Conservation (phyloP, 306 rosid genomes). For the Coriaria nepalensis region DNA sequence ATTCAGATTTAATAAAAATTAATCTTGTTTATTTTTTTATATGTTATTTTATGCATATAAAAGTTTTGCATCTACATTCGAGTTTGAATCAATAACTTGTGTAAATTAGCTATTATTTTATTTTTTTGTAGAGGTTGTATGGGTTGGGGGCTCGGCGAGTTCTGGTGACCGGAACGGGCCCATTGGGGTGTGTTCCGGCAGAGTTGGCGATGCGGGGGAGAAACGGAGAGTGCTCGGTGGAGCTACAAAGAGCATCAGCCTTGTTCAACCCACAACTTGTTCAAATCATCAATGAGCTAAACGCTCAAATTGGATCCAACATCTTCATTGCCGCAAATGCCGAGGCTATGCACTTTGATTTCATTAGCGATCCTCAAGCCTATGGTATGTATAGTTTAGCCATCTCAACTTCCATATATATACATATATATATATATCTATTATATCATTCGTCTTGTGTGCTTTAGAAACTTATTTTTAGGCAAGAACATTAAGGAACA, state of each 20-base stretch:
- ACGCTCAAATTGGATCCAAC: conserved; percentile 30
- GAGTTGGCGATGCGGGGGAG: conserved; percentile 46
- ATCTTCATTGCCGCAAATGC: conserved; percentile 49
- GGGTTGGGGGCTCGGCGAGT: conserved; percentile 56
- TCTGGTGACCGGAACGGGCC: conserved; percentile 67
- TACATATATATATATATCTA: too few species aligned
- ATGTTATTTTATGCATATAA: too few species aligned
- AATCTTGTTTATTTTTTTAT: too few species aligned
- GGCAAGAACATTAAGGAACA: too few species aligned
- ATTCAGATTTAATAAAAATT: too few species aligned
- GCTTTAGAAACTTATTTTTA: too few species aligned
- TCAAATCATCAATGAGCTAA: conserved; percentile 42
- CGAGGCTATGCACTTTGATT: conserved; percentile 31
- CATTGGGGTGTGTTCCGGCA: conserved; percentile 68
- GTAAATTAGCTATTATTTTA: too few species aligned
- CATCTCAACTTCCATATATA: too few species aligned
- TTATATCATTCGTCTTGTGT: too few species aligned
- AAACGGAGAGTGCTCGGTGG: conserved; percentile 48
- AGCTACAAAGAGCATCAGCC: conserved; percentile 48
- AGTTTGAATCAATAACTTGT: too few species aligned
- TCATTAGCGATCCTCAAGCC: conserved; percentile 38
- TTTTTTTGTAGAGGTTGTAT: conserved; percentile 35
- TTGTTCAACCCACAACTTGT: conserved; percentile 56
- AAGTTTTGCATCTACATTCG: too few species aligned
- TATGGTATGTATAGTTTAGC: conserved; percentile 21